Base-by-base conservation (phyloP, 2,329 filamentous ascomycete genomes). In the Penicillium brasilianum region DNA sequence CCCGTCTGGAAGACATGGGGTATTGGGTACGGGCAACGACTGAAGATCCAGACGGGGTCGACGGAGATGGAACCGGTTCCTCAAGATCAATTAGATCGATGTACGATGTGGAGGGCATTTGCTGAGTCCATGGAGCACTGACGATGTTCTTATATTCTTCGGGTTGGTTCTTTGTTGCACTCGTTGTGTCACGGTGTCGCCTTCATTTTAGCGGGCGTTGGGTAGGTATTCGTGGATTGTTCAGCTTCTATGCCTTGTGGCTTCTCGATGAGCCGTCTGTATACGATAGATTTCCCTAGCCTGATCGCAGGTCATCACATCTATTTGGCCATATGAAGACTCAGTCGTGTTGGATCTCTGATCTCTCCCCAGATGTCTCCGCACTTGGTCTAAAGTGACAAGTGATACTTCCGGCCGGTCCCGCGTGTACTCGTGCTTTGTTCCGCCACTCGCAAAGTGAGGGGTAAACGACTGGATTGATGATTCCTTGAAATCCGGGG, bases 11-110 rank as follows among this genome's bases (percentile, higher is more conserved):
- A 61, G 10, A n/a, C 59, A 3, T 70, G 63, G 66, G 64, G 62
- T 4, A 46, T 53, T 36, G 65, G 55, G 0, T 46, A 54, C 0
- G 66, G 65, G 10, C 56, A 63, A 16, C 59, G 68, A 5, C 48
- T 70, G 32, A 63, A 60, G 46, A 52, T 70, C 2, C 62, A 69
- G 37, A 69, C 65, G 4, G 69, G 68, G 46, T 58, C 62, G 3
- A 69, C 68, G 0, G 53, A 56, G 10, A 70, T 70, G 67, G 68
- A 70, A 54, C 6, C 11, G 1, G 52, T 70, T 20, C 68, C 68
- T 6, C 9, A 30, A 16, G 39, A 43, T 4, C 63, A 69, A 36
- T 13, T 39, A 5, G 46, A 69, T 30, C 60, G 59, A 57, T 69
- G 67, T 53, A 50, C 28, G 5, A 62, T 69, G 61, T 69, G 67